Conservation (phyloP, 805 yeast species). For the Monosporozyma servazzii region DNA sequence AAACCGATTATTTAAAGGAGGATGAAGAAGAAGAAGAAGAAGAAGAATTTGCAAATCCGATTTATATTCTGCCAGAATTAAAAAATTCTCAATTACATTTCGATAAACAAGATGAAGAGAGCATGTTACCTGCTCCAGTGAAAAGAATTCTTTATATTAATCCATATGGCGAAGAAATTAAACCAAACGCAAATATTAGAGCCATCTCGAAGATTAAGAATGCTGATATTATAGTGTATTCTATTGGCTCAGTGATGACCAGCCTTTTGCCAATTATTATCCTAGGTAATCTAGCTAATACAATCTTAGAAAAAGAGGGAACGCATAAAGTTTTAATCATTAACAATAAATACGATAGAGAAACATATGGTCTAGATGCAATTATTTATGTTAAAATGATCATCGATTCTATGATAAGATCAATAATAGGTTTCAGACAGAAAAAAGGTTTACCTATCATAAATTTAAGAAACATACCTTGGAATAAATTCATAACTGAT, state of each 20-base stretch:
- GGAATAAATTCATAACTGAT: conserved; percentile 53
- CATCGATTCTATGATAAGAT: conserved; percentile 26
- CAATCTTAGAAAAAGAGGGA: conserved; percentile 33
- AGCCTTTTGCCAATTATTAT: conserved; percentile 74
- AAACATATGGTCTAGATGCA: conserved; percentile 62
- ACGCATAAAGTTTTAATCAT: conserved; percentile 49
- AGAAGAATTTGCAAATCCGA: conserved; percentile 46
- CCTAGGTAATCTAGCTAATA: conserved; percentile 61
- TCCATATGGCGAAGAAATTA: conserved; percentile 79
- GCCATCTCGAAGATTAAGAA: conserved; percentile 43
- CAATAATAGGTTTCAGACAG: conserved; percentile 15
- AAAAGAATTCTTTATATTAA: conserved; percentile 68
- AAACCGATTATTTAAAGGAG: conserved; percentile 11
- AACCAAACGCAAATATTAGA: conserved; percentile 61
- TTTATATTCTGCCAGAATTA: conserved; percentile 56
- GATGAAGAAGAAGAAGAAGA: conserved; percentile 40
- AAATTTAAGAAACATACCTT: conserved; percentile 14
- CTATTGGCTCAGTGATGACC: conserved; percentile 86
- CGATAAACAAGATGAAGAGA: conserved; percentile 42
- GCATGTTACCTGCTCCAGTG: conserved; percentile 68
- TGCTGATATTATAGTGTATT: conserved; percentile 54
- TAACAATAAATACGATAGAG: conserved; percentile 73
- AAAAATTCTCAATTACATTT: conserved; percentile 67
- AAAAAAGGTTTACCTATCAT: conserved; percentile 11
- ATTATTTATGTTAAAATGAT: conserved; percentile 48